Base-by-base conservation (phyloP, 148 eudicot genomes). In the Rhododendron mucronatum region DNA sequence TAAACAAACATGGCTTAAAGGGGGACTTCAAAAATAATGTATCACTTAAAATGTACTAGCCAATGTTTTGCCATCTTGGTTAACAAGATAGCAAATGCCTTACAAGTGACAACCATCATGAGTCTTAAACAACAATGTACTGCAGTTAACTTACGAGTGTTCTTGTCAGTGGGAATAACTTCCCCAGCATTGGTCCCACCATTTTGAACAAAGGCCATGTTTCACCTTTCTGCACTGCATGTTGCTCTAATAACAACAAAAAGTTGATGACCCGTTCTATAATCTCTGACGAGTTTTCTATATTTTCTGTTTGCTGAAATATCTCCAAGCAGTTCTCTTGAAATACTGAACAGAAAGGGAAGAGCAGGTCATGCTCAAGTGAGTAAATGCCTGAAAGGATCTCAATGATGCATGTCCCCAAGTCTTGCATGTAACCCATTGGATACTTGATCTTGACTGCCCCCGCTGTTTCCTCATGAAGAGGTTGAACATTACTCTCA, bases 121-220 rank as follows among this genome's bases (percentile, higher is more conserved):
- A 75, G 44, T 47, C 61, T 53, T n/a, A 35, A 83, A 59, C 75
- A 76, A 74, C 75, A 26, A 69, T 20, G 39, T 39, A 45, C 59
- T 15, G 78, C 13, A 57, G 51, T 33, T 77, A 88, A 91, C 98
- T 93, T 92, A 97, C 99, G 57, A 87, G 89, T 80, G 93, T 89
- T 59, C 89, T 87, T 83, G 94, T 90, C 15, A 93, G 63, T 37
- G 93, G 92, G 86, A 95, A 92, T 83, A 91, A 88, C 86, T 91
- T 91, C 73, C 88, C 89, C 91, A 95, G 77, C 90, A 91, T 87
- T 51, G 99, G 98, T 63, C 98, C 98, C 82, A 95, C 92, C 78
- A 97, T 78, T 85, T 89, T 75, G 69, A 88, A 87, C 86, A 95
- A 87, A 50, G 98, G 96, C 99, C 99, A 97, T 48, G 86, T 84